phyloP scores from a whole-genome alignment of 495 filamentous ascomycete genomes.

The Bathelium albidoporum region DNA sequence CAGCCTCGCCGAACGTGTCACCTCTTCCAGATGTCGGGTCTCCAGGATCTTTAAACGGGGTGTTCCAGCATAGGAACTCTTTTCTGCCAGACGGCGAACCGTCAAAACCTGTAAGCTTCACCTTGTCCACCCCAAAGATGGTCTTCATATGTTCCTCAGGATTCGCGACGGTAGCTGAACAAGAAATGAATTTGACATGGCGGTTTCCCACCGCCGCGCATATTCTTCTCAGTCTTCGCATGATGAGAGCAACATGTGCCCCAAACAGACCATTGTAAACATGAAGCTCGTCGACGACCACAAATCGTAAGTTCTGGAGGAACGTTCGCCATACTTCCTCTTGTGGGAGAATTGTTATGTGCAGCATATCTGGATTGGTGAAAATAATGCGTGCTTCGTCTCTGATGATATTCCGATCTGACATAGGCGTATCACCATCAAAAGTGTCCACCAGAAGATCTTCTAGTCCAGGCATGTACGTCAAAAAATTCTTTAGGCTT shows the following conservation, averaged over 20 bases:
- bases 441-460: constrained; percentile 79
- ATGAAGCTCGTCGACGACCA: constrained; percentile 74
- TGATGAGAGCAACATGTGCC: constrained; percentile 87
- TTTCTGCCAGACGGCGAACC: constrained; percentile 90
- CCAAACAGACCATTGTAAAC: constrained; percentile 96
- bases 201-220: constrained; percentile 88
- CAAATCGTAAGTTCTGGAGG: constrained; percentile 77
- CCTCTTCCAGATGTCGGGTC: constrained; percentile 82
- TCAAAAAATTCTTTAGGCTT: constrained; percentile 74
- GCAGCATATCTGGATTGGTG: constrained; percentile 97
- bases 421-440: constrained; percentile 87
- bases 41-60: constrained; percentile 80
- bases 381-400: constrained; percentile 92
- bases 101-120: constrained; percentile 76
- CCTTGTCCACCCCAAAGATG: constrained; percentile 78
- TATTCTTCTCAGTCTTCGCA: constrained; percentile 79
- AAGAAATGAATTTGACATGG: constrained; percentile 87
- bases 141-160: constrained; percentile 85
- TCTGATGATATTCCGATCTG: constrained; percentile 63
- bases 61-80: constrained; percentile 97
- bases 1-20: constrained; percentile 71
- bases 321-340: constrained; percentile 85
- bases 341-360: constrained; percentile 86
- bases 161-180: constrained; percentile 94
- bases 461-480: constrained; percentile 68